Conservation (phyloP, 2,329 filamentous ascomycete species). For the Teratosphaeriaceae sp. region DNA sequence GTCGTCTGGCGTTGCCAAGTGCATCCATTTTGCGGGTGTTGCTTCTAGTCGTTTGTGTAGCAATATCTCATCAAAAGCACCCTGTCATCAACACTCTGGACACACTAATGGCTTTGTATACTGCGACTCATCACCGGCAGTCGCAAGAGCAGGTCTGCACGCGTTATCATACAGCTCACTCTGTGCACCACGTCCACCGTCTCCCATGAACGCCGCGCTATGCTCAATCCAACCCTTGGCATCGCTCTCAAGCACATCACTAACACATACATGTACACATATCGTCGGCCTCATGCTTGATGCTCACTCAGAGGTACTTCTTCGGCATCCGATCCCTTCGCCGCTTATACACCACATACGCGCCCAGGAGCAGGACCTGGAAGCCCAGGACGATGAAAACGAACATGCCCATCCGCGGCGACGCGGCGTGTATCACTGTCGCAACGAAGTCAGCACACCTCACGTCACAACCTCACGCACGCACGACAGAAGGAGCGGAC, state of each 20-base stretch:
- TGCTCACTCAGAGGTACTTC: conserved; percentile 85
- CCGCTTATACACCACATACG: conserved; percentile 74
- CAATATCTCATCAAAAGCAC: too few species aligned
- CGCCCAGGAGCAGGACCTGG: conserved; percentile 62
- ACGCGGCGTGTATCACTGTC: conserved; percentile 46
- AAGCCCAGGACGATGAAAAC: conserved; percentile 68
- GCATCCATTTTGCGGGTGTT: too few species aligned
- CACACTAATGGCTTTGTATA: too few species aligned
- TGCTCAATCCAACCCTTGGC: conserved; percentile 1
- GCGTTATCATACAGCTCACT: too few species aligned
- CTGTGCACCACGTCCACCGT: too few species aligned
- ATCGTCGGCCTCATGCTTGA: too few species aligned
- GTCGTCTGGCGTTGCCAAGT: conserved; percentile 8
- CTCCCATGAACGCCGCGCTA: conserved; percentile 7
- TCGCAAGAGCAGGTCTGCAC: too few species aligned
- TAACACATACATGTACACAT: neutral
- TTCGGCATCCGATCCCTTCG: conserved; percentile 72
- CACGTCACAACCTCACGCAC: conserved; percentile 6
- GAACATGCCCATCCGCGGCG: conserved; percentile 53
- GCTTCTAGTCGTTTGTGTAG: too few species aligned
- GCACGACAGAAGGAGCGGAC: conserved; percentile 18
- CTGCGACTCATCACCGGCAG: too few species aligned
- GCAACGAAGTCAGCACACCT: conserved; percentile 9
- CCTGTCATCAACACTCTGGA: too few species aligned
- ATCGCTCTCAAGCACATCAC: neutral